Evolutionary conservation across 805 yeast species (phyloP).

Genomic region (Yarrowia yakushimensis): DNA sequence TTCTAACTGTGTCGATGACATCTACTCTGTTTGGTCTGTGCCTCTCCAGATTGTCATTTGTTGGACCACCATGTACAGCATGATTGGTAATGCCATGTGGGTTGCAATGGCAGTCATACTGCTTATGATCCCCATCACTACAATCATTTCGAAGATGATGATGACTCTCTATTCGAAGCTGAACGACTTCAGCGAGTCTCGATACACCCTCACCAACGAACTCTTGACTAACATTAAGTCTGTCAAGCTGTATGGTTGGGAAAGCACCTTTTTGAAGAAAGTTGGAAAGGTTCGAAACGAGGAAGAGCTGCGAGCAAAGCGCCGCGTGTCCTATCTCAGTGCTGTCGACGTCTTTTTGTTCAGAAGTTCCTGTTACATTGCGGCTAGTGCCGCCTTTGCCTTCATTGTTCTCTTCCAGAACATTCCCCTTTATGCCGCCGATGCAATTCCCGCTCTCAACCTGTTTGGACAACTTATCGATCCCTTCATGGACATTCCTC

Average conservation of each 20-base stretch:
- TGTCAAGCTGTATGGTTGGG: slow-evolving; percentile 94
- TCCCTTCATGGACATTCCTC: slow-evolving; percentile 54
- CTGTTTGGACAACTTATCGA: slow-evolving; percentile 67
- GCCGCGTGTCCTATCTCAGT: slow-evolving; percentile 64
- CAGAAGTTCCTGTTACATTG: slow-evolving; percentile 82
- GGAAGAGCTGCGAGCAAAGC: slow-evolving; percentile 73
- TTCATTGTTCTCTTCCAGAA: slow-evolving; percentile 61
- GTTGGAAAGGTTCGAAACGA: slow-evolving; percentile 81
- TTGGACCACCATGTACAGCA: slow-evolving; percentile 62
- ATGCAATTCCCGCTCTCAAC: slow-evolving; percentile 69
- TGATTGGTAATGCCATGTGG: slow-evolving; percentile 88
- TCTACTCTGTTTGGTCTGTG: slow-evolving; percentile 84
- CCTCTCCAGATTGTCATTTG: slow-evolving; percentile 84
- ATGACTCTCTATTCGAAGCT: slow-evolving; percentile 47
- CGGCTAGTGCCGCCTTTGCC: slow-evolving; percentile 85
- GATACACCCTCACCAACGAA: slow-evolving; percentile 84
- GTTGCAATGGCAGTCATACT: slow-evolving; percentile 77
- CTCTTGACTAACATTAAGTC: slow-evolving; percentile 86
- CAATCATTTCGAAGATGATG: slow-evolving; percentile 57
- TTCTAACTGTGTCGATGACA: slow-evolving; percentile 50
- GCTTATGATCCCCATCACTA: slow-evolving; percentile 76
- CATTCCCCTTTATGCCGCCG: slow-evolving; percentile 76
- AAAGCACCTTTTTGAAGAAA: slow-evolving; percentile 70
- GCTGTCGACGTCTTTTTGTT: slow-evolving; percentile 74
- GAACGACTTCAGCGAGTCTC: slow-evolving; percentile 84